Evolutionary conservation across 495 filamentous ascomycete species (phyloP), one percentile per base, ranked within the genome.

Genomic region (Tuber microsphaerosporum): DNA sequence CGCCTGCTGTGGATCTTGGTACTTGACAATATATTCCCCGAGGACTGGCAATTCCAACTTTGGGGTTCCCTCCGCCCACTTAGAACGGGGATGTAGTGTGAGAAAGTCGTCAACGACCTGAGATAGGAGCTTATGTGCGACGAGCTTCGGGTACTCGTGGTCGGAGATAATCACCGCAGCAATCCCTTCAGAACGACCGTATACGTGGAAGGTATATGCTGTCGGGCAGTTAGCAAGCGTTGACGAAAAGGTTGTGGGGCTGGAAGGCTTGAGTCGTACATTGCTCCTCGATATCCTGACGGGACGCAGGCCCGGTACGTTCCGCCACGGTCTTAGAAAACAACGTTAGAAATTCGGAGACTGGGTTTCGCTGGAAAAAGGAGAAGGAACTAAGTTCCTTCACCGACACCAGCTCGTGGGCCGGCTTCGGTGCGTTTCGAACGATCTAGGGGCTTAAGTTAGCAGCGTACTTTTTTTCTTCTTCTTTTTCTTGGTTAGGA

Each of bases 101-200:
- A 97, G 87, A 85, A 98, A 99, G 85, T 99, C 94, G 83, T 98
- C 95, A 82, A 94, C 87, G 41, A 97, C 88, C 84, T 98, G 97
- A 76, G 90, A 91, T 70, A 99, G 90, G 48, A 99, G 89, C 83
- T 94, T 92, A 84, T 98, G 95, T n/a, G 95, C 96, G 12, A 94
- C 93, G 2, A 96, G 87, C 42, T 90, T 88, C 37, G 94, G 94
- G 85, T 99, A 99, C 80, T 96, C 92, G 77, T 93, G 90, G 83
- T 94, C 92, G 76, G 89, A 91, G 81, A 98, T 96, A 77, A 97
- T 92, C 82, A 97, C 90, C 74, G 91, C 94, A 76, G 90, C 90
- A 78, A 98, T 86, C 78, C 94, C 94, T 84, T 97, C 93, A 74
- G 90, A 90, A 68, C 93, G 92, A 48, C 89, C 91, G 84, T 97